Evolutionary conservation across 805 yeast species (phyloP), one percentile per base, ranked within the genome.

Genomic region (Jamesozyma hellenica): DNA sequence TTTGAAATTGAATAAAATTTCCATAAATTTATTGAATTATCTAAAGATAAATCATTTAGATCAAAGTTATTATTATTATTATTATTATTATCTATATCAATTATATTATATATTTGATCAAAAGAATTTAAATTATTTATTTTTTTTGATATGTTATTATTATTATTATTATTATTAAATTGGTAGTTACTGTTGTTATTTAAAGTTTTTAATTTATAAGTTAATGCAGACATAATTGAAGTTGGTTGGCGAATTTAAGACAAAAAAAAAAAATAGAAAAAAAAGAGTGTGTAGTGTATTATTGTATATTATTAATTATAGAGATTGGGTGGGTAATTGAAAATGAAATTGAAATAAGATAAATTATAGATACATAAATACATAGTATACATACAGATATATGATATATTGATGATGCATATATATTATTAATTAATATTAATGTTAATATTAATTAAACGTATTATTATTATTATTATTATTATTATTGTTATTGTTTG

Each of bases 1-100:
- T 75, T 76, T 13, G 94, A 94, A 47, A 72, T 74, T 38, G 80
- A 68, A 60, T 87, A 87, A 79, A 87, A 73, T 53, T 77, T 77
- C 95, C 95, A 87, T 17, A 85, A 36, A 27, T 38, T 29, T 3
- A 35, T 27, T 12, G 32, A 12, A 4, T 31, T 32, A 32, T 30
- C 36, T 10, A 27, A 8, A 16, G 2, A 6, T n/a, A 19, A 10
- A 15, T 28, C 34, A 18, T 16, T 13, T 13, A 9, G 6, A 6
- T 34, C 18, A 4, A 14, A 11, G 10, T 16, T 15, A 25, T 25
- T 25, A 21, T n/a, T 23, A 23, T 19, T 21, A 15, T 32, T 21
- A 25, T 19, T 23, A 27, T 26, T 34, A 16, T 30, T 15, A 4
- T 30, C 11, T 6, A 13, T 28, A 14, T 28, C 6, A 14, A 12